Evolutionary conservation across 2,329 filamentous ascomycete species (phyloP).

Genomic region (Hypoxylon sp.): DNA sequence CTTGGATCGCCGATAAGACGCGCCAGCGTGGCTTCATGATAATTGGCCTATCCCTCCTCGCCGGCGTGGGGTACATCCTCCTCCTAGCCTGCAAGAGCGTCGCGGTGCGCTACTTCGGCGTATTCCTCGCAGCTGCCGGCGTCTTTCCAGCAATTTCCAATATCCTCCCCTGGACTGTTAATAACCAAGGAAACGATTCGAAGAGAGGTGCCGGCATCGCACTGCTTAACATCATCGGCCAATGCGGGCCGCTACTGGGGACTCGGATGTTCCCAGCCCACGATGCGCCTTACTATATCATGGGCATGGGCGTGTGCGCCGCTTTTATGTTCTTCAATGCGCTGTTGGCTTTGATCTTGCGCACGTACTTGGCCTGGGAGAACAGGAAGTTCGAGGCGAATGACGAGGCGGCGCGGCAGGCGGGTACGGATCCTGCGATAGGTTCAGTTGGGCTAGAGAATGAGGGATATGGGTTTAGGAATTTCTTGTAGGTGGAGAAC

Average conservation of each 20-base stretch:
- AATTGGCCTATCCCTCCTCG: constrained; percentile 68
- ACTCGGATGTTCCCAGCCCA: constrained; percentile 72
- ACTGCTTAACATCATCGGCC: constrained; percentile 71
- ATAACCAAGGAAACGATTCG: constrained; percentile 78
- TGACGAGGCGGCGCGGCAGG: constrained; percentile 49
- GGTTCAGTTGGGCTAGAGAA: constrained; percentile 40
- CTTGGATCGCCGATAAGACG: constrained; percentile 75
- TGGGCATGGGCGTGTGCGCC: constrained; percentile 59
- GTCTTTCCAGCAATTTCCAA: constrained; percentile 78
- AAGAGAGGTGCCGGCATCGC: constrained; percentile 75
- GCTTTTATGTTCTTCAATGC: constrained; percentile 61
- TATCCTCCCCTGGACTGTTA: constrained; percentile 76
- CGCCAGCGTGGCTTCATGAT: constrained; percentile 76
- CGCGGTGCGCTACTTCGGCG: constrained; percentile 59
- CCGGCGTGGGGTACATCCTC: constrained; percentile 74
- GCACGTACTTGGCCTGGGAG: constrained; percentile 54
- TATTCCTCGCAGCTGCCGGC: constrained; percentile 68
- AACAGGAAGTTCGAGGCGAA: constrained; percentile 54
- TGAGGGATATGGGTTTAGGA: constrained; percentile 49
- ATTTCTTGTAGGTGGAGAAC: constrained; percentile 42
- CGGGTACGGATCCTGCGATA: constrained; percentile 34
- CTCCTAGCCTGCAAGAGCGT: constrained; percentile 67
- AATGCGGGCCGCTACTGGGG: constrained; percentile 74
- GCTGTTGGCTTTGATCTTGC: constrained; percentile 54
- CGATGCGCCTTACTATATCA: constrained; percentile 57